Percentiles rank a stretch among this genome's conserved stretches.
Conservation (phyloP, 2,329 filamentous ascomycete genomes). For the Fusarium torulosum region DNA sequence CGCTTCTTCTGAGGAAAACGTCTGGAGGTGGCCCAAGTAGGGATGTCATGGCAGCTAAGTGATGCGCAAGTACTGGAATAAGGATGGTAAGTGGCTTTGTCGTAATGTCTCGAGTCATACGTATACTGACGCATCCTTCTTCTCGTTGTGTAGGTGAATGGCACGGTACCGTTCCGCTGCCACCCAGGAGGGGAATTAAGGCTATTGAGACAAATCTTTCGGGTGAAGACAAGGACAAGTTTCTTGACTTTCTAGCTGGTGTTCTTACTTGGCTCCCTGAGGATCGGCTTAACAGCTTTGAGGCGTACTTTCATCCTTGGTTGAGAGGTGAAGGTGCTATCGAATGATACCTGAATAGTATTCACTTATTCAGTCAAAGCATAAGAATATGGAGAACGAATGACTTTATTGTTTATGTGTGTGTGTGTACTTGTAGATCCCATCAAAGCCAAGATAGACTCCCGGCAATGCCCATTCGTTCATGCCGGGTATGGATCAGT, state of each 20-base stretch:
- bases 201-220: constrained; percentile 25
- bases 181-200: constrained; percentile 28
- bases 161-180: constrained; percentile 45
- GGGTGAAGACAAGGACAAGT: constrained; percentile 36
- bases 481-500: too few relatives aligned
- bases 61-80: constrained; percentile 47
- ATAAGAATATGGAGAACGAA: too few relatives aligned
- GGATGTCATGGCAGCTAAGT: constrained; percentile 49
- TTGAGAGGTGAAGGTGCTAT: constrained; percentile 1
- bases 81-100: constrained; percentile 7
- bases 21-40: constrained; percentile 48
- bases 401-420: too few relatives aligned
- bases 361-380: too few relatives aligned
- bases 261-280: constrained; percentile 47
- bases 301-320: constrained; percentile 47
- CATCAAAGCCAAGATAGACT: too few relatives aligned
- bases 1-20: constrained; percentile 43
- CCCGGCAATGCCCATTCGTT: too few relatives aligned
- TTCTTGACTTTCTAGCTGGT: constrained; percentile 41
- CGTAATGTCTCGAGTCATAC: not conserved
- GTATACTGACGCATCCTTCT: not conserved
- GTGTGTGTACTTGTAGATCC: too few relatives aligned
- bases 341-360: not conserved
- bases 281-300: constrained; percentile 30
- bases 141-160: constrained; percentile 39